Conservation (phyloP, 495 filamentous ascomycete genomes). For the Aspergillus conjunctus region DNA sequence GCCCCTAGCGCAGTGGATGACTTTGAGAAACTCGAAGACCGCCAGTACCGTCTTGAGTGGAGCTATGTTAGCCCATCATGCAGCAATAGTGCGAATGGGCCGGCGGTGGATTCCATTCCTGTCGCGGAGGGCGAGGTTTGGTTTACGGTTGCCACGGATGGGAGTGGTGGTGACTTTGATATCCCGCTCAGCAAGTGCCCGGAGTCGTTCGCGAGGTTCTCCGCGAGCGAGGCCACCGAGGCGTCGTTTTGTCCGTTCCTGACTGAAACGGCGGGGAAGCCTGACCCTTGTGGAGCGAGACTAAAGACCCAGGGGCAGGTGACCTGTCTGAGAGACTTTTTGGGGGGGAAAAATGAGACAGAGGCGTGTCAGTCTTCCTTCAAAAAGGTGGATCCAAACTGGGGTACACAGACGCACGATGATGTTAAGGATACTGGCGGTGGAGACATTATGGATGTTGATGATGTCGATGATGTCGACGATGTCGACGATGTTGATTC, state of each 20-base stretch:
- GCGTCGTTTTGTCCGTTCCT: not conserved
- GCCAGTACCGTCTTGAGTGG: constrained; percentile 1
- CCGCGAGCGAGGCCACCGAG: not conserved
- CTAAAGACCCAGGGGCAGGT: not conserved
- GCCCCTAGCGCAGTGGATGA: not conserved
- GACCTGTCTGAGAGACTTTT: not conserved
- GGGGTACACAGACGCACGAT: not conserved
- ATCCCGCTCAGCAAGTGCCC: not conserved
- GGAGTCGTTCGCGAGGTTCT: not conserved
- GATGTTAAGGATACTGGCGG: not conserved
- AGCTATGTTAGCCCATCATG: not conserved
- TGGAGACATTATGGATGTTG: not conserved
- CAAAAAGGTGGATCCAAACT: not conserved
- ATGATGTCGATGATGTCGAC: not conserved
- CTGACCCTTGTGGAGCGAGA: not conserved
- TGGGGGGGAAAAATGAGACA: not conserved
- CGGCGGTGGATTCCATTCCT: not conserved
- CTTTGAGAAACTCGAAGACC: not conserved
- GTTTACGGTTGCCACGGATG: constrained; percentile 4
- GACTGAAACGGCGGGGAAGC: not conserved
- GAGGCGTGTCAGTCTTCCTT: not conserved
- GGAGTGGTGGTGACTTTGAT: not conserved
- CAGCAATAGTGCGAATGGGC: not conserved
- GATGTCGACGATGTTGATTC: not conserved
- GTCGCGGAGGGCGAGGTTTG: constrained; percentile 2